A percentile compares a stretch with the other conserved stretches of the same genome.
Conservation (phyloP, 768 basidiomycete genomes). For the Lentinus tigrinus region DNA sequence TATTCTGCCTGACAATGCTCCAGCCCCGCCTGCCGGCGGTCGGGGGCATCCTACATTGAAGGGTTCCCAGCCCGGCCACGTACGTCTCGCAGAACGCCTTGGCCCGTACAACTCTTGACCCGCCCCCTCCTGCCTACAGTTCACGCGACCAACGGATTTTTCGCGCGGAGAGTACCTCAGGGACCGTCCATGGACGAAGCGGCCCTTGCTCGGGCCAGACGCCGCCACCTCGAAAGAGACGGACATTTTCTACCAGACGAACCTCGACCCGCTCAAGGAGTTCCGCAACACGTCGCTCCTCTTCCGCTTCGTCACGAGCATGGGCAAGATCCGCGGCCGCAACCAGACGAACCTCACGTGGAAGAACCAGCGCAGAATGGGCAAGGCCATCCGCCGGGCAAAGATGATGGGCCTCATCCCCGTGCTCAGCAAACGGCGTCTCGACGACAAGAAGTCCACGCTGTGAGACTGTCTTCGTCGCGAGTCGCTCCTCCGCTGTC, state of each 20-base stretch:
- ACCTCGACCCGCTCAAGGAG: conserved; percentile 73
- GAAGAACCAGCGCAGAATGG: conserved; percentile 74
- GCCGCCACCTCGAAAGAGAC: conserved; percentile 48
- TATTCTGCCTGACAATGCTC: not conserved
- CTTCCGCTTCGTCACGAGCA: conserved; percentile 58
- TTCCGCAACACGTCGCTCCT: conserved; percentile 61
- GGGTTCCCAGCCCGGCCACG: conserved; percentile 20
- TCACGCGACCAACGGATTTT: conserved; percentile 47
- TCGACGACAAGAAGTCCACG: not conserved
- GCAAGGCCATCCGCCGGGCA: conserved; percentile 84
- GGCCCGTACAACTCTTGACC: not conserved
- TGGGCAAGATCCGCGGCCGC: conserved; percentile 80
- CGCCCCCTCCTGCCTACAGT: conserved; percentile 32
- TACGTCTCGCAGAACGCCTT: conserved; percentile 21
- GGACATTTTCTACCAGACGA: conserved; percentile 72
- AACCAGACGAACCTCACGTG: conserved; percentile 70
- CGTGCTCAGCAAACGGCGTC: conserved; percentile 23
- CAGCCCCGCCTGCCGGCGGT: not conserved
- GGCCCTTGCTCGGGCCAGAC: conserved; percentile 54
- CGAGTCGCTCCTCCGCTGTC: not conserved
- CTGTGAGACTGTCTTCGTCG: not conserved
- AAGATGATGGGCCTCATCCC: conserved; percentile 91
- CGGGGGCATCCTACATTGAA: conserved; percentile 13
- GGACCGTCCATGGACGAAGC: conserved; percentile 8
- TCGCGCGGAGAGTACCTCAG: conserved; percentile 30